These are phyloP conservation scores for Cicer cuneatum DNA, from an alignment of 306 rosid species.

Conservation along the genomic window DNA sequence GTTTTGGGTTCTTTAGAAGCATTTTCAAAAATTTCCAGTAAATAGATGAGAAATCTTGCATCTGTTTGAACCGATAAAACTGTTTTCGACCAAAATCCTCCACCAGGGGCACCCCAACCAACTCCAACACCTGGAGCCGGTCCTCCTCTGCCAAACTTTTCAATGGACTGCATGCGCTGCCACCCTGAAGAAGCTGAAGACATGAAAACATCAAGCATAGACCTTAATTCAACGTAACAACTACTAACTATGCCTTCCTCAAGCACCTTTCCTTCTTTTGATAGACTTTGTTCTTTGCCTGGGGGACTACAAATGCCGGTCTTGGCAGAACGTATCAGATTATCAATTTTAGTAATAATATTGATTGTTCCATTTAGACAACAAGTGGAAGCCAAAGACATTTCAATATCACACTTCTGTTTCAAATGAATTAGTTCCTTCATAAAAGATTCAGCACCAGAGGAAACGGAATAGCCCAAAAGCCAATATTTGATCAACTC, in stretches of 20 bases:
- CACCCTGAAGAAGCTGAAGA: conserved; percentile 67
- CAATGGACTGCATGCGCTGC: conserved; percentile 62
- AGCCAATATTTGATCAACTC: conserved; percentile 68
- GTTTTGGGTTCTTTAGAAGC: conserved; percentile 37
- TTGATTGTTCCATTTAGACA: conserved; percentile 72
- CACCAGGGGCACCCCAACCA: conserved; percentile 93
- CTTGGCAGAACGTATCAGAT: conserved; percentile 69
- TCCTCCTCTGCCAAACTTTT: conserved; percentile 91
- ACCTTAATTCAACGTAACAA: conserved; percentile 61
- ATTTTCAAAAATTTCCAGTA: conserved; percentile 58
- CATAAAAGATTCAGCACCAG: conserved; percentile 60
- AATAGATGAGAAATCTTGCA: conserved; percentile 59
- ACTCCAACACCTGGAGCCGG: conserved; percentile 93
- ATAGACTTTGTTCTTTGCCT: conserved; percentile 51
- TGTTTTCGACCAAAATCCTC: conserved; percentile 85
- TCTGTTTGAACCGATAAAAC: conserved; percentile 72
- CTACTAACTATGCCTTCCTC: conserved; percentile 68
- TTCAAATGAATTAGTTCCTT: conserved; percentile 66
- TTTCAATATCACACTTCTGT: conserved; percentile 63
- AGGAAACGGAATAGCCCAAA: conserved; percentile 52
- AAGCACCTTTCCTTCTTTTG: conserved; percentile 73
- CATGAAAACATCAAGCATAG: conserved; percentile 57
- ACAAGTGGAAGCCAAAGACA: conserved; percentile 78
- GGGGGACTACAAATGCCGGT: conserved; percentile 48
- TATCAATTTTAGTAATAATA: conserved; percentile 57